Evolutionary conservation across 371 early-diverging fungal species (phyloP), one percentile per base, ranked within the genome.

Genomic region (Mortierella sp.): DNA sequence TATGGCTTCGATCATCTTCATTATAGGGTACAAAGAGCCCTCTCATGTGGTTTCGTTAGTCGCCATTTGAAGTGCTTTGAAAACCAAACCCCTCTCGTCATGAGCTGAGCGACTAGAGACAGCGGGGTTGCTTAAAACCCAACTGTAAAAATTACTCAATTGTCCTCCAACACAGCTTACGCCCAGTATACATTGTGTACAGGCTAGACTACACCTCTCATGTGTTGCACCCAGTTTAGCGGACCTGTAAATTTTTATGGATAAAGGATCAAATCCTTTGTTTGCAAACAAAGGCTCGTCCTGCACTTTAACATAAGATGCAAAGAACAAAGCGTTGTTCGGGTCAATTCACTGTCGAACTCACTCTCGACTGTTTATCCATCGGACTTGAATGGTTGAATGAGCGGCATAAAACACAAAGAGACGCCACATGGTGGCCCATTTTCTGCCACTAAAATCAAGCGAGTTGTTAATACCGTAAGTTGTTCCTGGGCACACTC

Each of bases 111-210:
- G 3, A 22, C 24, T 28, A 55, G 55, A 24, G 24, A 26, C 9
- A 28, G 55, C 55, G 55, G 55, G 55, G 55, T 55, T 55, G 55
- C 24, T 49, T 49, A 49, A 49, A 49, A 49, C 49, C 18, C 35
- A 35, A 35, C 35, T 35, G 35, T 35, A 35, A 5, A 6, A 8
- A 5, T 35, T 35, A 35, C 35, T 8, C 35, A n/a, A n/a, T n/a
- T n/a, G n/a, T n/a, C n/a, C n/a, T n/a, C n/a, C n/a, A 49, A 49
- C 3, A n/a, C 49, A 49, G n/a, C n/a, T 49, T 49, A 49, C 49
- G 49, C 49, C 49, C 20, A n/a, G 18, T 49, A 20, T 49, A 8
- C 49, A 49, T 20, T 49, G 49, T 20, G n/a, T 3, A 49, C 4
- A 35, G 35, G 35, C 35, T 35, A 35, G 35, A 35, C 35, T 35